Evolutionary conservation across 768 basidiomycete genomes (phyloP), one percentile per base, ranked within the genome.

Genomic region (Trichaptum fuscoviolaceum): DNA sequence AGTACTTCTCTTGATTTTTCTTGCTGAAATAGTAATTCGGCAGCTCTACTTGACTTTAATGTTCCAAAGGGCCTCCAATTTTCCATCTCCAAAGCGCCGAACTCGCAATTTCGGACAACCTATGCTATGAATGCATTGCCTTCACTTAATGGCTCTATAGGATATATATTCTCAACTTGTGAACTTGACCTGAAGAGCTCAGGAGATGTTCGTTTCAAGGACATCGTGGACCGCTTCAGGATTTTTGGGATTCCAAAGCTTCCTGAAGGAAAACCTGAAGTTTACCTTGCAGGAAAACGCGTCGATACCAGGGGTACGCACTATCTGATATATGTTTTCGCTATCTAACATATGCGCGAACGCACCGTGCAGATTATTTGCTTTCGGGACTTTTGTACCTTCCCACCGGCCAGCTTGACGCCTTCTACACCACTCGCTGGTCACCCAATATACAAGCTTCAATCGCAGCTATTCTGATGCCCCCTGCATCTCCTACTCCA

Each of bases 91-190:
- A 96, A 97, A 72, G 89, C 93, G 6, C 95, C 96, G 2, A 96
- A 96, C 75, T 80, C 88, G 0, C 77, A 92, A 59, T 96, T 97
- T 79, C 92, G 87, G 76, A 95, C 93, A 0, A 92, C 92, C 1
- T 95, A 96, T 76, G 88, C 93, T 7, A 91, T 97, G 83, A 95
- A 92, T 66, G 93, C 95, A 10, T 85, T 98, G 80, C 95, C 95
- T 1, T 93, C 93, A 8, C 81, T 98, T 69, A 93, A 94, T 69
- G 96, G 96, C 26, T 94, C 93, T 1, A 83, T 98, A 57, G 93
- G 93, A 60, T 98, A 97, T 73, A 92, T 97, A 66, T 96, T 96
- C 75, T 92, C 91, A 0, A 94, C 94, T 9, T 94, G 92, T 72
- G 85, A 91, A 67, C 79, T 97, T 63, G 82, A 90, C 70, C 82